Base-by-base conservation (phyloP, 192 early-diverging fungal species). In the Coemansia sp. region DNA sequence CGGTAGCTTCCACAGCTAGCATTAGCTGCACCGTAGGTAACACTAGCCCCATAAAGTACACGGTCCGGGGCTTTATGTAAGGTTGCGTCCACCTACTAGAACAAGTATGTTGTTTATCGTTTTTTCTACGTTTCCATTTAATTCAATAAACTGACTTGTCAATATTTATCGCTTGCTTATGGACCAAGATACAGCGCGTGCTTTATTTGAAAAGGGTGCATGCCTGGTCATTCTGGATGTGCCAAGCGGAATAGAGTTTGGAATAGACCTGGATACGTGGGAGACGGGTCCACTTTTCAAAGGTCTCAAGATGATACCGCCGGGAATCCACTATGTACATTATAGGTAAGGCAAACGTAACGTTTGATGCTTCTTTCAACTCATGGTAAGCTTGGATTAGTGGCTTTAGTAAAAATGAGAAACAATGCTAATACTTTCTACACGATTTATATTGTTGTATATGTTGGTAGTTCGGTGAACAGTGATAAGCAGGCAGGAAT, bases 271-370 rank as follows among this genome's bases (percentile, higher is more conserved):
- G 62, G 90, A 88, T 59, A 82, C 83, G 17, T 98, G 94, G 94
- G 77, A 83, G 37, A 90, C 83, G 15, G 96, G 96, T 1, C 92
- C 92, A 10, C 68, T 80, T 28, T 98, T 98, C 67, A 89, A 81
- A 52, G 96, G 96, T 33, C 61, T 97, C 20, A 95, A 94, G 72
- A 73, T 94, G 38, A 90, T 98, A 46, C 94, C 96, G 15, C 89
- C 92, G 0, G 96, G 96, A 0, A 78, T 91, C 37, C 96, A 98
- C 72, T 95, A 94, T 70, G 73, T 95, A 13, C 89, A 90, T 60
- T 95, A 93, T 70, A 85, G 86, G 84, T 84, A 67, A 40, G 52
- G 14, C 19, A 22, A 8, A n/a, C n/a, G n/a, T n/a, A n/a, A n/a
- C n/a, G n/a, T n/a, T n/a, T n/a, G n/a, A n/a, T n/a, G n/a, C n/a